Conservation (phyloP, 1,139 yeast genomes). For the Debaryomyces psychrophilus region DNA sequence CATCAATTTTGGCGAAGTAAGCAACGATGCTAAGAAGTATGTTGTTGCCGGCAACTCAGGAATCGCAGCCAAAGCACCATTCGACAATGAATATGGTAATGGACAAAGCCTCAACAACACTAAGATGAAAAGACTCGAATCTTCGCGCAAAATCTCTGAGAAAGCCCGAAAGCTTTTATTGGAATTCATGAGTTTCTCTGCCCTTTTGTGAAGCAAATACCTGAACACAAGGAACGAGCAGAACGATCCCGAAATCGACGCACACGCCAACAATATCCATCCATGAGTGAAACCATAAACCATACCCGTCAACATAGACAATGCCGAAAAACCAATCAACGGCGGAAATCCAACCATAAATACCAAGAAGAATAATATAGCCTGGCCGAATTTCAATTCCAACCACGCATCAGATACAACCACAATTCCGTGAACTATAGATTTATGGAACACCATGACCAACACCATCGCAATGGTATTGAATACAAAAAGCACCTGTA, state of each 20-base stretch:
- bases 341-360: conserved; percentile 77
- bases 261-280: conserved; percentile 73
- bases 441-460: conserved; percentile 51
- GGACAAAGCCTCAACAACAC: conserved; percentile 84
- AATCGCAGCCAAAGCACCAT: conserved; percentile 88
- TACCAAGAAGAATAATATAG: conserved; percentile 52
- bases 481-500: conserved; percentile 18
- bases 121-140: conserved; percentile 63
- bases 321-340: conserved; percentile 74
- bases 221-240: conserved; percentile 71
- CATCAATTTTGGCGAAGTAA: conserved; percentile 81
- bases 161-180: conserved; percentile 76
- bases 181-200: conserved; percentile 48
- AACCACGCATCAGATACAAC: conserved; percentile 50
- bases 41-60: conserved; percentile 68
- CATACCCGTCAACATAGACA: conserved; percentile 75
- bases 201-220: conserved; percentile 58
- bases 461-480: conserved; percentile 29
- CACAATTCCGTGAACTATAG: conserved; percentile 47
- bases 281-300: conserved; percentile 82
- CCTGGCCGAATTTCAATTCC: conserved; percentile 51
- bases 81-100: conserved; percentile 86
- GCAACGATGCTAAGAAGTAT: conserved; percentile 69
- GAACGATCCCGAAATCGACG: conserved; percentile 75
- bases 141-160: conserved; percentile 68